These are phyloP conservation scores for Termitomyces eurrhizus DNA, from an alignment of 768 basidiomycete species.

Conservation along the genomic window DNA sequence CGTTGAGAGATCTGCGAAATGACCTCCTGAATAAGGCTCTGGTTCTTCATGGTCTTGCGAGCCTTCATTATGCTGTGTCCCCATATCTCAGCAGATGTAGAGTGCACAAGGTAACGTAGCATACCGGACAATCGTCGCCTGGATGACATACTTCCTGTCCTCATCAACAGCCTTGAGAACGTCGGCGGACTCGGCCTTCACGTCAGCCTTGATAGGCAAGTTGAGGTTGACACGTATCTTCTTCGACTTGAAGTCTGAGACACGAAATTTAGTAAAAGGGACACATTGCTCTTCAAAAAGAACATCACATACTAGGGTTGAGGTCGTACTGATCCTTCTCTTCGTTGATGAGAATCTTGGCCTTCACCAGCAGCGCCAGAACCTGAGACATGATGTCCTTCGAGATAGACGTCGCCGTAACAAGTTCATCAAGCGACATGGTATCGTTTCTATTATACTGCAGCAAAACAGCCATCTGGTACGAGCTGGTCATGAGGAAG, in stretches of 20 bases:
- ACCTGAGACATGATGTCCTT: constrained; percentile 80
- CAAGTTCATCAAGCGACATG: constrained; percentile 77
- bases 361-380: constrained; percentile 74
- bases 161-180: constrained; percentile 96
- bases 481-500: constrained; percentile 93
- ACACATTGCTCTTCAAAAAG: constrained; percentile 4
- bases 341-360: constrained; percentile 86
- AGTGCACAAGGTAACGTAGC: constrained; percentile 12
- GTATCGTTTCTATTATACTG: constrained; percentile 95
- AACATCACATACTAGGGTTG: constrained; percentile 56
- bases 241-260: constrained; percentile 86
- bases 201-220: constrained; percentile 91
- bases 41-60: constrained; percentile 94
- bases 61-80: constrained; percentile 85
- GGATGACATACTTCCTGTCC: constrained; percentile 96
- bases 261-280: not conserved
- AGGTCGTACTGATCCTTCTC: constrained; percentile 89
- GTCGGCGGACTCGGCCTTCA: constrained; percentile 87
- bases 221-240: constrained; percentile 92
- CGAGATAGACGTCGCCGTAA: constrained; percentile 73
- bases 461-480: constrained; percentile 94
- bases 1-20: constrained; percentile 87
- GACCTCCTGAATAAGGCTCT: constrained; percentile 84
- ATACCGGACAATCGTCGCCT: constrained; percentile 88
- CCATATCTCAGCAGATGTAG: not conserved